These are phyloP conservation scores for Monosporascus cannonballus DNA, from an alignment of 2,329 filamentous ascomycete species.

Conservation along the genomic window DNA sequence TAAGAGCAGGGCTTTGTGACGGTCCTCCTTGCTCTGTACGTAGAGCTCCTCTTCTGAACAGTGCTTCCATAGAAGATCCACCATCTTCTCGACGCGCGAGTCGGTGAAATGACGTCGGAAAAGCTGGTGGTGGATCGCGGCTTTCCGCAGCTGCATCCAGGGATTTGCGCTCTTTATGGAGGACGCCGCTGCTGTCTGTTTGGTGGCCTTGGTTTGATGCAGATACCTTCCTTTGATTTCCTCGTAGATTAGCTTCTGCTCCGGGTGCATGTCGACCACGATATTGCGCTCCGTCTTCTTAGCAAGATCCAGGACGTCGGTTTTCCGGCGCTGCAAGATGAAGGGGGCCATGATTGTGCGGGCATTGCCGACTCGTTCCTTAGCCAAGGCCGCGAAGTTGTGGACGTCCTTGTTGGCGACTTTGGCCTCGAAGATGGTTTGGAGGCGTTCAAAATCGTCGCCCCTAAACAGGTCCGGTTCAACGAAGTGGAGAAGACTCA, in stretches of 20 bases:
- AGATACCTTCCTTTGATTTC: slow-evolving; percentile 58
- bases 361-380: slow-evolving; percentile 78
- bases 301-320: slow-evolving; percentile 84
- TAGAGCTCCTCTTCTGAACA: slow-evolving; percentile 48
- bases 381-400: slow-evolving; percentile 78
- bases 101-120: slow-evolving; percentile 79
- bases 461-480: slow-evolving; percentile 77
- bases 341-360: slow-evolving; percentile 93
- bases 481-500: slow-evolving; percentile 88
- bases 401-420: slow-evolving; percentile 74
- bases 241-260: slow-evolving; percentile 69
- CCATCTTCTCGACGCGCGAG: slow-evolving; percentile 68
- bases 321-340: slow-evolving; percentile 87
- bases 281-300: slow-evolving; percentile 72
- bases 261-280: slow-evolving; percentile 70
- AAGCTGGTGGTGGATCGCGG: slow-evolving; percentile 84
- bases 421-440: slow-evolving; percentile 86
- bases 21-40: slow-evolving; percentile 34
- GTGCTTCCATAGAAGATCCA: slow-evolving; percentile 66
- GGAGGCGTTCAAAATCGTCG: slow-evolving; percentile 65
- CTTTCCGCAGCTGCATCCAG: slow-evolving; percentile 87
- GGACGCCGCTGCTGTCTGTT: slow-evolving; percentile 42
- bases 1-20: slow-evolving; percentile 45
- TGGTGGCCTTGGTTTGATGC: slow-evolving; percentile 49
- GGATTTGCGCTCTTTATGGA: slow-evolving; percentile 57